phyloP scores from a whole-genome alignment of 768 basidiomycete species.

The Mycena polygramma region DNA sequence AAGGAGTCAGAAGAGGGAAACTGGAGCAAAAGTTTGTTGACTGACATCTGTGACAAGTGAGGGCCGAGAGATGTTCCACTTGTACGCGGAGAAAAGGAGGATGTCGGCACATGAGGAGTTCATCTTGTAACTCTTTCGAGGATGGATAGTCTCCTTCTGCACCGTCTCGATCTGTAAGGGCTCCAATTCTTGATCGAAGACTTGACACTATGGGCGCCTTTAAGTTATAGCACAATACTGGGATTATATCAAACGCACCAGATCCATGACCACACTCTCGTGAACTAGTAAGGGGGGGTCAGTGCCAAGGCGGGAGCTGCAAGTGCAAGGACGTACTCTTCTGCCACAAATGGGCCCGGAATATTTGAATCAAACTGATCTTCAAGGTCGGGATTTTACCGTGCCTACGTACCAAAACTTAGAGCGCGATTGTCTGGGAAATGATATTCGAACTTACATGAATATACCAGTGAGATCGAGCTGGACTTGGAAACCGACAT shows the following conservation, averaged over 20 bases:
- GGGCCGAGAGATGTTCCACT: constrained; percentile 98
- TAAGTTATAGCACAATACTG: constrained; percentile 5
- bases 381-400: constrained; percentile 98
- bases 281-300: constrained; percentile 65
- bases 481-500: constrained; percentile 99
- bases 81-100: constrained; percentile 94
- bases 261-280: constrained; percentile 93
- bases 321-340: constrained; percentile 78
- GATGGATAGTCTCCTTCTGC: constrained; percentile 99
- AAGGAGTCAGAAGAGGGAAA: constrained; percentile 21
- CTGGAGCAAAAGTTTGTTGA: constrained; percentile 21
- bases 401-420: constrained; percentile 66
- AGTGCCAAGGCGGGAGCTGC: constrained; percentile 40
- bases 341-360: constrained; percentile 99
- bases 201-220: constrained; percentile 78
- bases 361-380: constrained; percentile 99
- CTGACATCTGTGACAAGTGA: constrained; percentile 93
- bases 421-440: constrained; percentile 8
- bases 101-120: constrained; percentile 99
- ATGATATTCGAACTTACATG: constrained; percentile 64
- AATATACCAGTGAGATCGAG: constrained; percentile 98
- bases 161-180: constrained; percentile 99
- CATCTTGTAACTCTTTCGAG: constrained; percentile 99
- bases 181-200: constrained; percentile 98
- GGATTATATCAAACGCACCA: constrained; percentile 57